phyloP scores from a whole-genome alignment of 2,329 filamentous ascomycete genomes.

The Conoideocrella luteorostrata region DNA sequence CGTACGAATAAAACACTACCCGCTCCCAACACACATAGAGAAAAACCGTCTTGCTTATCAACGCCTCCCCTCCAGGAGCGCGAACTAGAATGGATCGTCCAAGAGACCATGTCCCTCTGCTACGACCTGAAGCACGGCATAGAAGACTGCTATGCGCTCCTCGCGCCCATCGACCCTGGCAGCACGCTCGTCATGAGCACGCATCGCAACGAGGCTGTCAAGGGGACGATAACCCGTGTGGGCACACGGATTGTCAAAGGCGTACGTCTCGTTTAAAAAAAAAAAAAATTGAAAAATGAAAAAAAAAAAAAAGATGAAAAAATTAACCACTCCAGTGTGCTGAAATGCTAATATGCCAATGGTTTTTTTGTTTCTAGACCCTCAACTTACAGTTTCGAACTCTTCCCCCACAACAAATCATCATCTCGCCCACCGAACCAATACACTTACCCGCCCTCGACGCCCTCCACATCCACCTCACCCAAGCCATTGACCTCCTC shows the following conservation, averaged over 20 bases:
- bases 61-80: conserved; percentile 32
- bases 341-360: not conserved
- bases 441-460: conserved; percentile 64
- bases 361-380: too few species aligned
- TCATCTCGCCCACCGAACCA: conserved; percentile 40
- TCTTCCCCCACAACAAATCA: conserved; percentile 46
- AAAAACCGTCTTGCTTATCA: not conserved
- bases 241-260: conserved; percentile 90
- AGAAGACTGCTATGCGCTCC: conserved; percentile 80
- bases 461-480: conserved; percentile 68
- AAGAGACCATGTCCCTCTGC: conserved; percentile 42
- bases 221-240: conserved; percentile 84
- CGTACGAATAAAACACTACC: conserved; percentile 29
- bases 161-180: conserved; percentile 77
- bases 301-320: too few species aligned
- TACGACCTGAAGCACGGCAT: conserved; percentile 57
- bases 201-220: conserved; percentile 78
- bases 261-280: conserved; percentile 41
- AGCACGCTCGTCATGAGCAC: conserved; percentile 88
- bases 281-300: too few species aligned
- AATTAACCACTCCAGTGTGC: too few species aligned
- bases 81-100: conserved; percentile 50
- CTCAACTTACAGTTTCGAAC: conserved; percentile 72
- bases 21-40: not conserved
- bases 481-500: conserved; percentile 76